A percentile compares a stretch with the other conserved stretches of the same genome.
These are phyloP conservation scores for Saccharomycopsis sp. DNA, from an alignment of 805 yeast genomes.

Conservation along the genomic window DNA sequence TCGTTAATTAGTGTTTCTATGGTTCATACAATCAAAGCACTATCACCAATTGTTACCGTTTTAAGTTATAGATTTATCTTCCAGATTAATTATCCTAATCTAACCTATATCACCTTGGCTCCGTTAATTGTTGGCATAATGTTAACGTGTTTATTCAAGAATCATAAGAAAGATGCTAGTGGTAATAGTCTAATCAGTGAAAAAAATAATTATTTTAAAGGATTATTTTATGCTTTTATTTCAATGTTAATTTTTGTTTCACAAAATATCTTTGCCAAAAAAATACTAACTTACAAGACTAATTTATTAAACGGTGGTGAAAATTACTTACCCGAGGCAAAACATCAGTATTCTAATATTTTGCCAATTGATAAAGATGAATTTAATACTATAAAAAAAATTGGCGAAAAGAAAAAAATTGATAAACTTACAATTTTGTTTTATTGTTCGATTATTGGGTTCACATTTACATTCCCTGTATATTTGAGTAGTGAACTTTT, in stretches of 20 bases:
- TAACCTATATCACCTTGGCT: constrained; percentile 71
- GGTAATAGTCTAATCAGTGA: neutral
- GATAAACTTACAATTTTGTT: constrained; percentile 67
- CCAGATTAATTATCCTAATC: constrained; percentile 45
- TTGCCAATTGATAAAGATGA: constrained; percentile 25
- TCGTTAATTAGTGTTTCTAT: constrained; percentile 86
- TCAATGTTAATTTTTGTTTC: constrained; percentile 59
- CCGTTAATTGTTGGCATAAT: constrained; percentile 84
- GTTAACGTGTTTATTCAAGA: constrained; percentile 55
- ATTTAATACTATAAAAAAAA: constrained; percentile 23
- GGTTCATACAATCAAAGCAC: constrained; percentile 89
- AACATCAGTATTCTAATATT: constrained; percentile 5
- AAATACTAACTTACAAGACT: constrained; percentile 49
- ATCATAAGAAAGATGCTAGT: constrained; percentile 10
- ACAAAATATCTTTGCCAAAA: constrained; percentile 77
- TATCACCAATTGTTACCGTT: constrained; percentile 87
- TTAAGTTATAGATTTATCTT: constrained; percentile 62
- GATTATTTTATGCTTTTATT: constrained; percentile 33
- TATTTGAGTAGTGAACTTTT: constrained; percentile 49
- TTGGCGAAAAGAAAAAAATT: constrained; percentile 35
- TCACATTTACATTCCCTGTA: constrained; percentile 58
- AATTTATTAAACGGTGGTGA: constrained; percentile 12
- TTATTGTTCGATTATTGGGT: constrained; percentile 68
- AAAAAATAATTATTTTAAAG: constrained; percentile 24
- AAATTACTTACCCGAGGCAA: constrained; percentile 1